Conservation (phyloP, 2,329 filamentous ascomycete species). For the Aspergillus brunneoviolaceus region DNA sequence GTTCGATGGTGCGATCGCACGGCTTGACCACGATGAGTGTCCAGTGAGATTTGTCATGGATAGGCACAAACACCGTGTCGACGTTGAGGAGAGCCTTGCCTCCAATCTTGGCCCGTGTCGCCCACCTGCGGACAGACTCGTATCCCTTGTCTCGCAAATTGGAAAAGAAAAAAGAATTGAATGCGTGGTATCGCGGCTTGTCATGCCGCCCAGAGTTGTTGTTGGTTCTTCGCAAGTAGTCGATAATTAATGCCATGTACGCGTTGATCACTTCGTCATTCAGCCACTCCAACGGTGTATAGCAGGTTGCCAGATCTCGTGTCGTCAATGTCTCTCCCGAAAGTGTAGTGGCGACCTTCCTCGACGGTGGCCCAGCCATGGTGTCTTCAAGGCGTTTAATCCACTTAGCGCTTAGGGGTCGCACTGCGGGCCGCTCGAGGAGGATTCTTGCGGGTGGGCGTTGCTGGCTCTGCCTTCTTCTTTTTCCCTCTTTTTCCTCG, state of each 20-base stretch:
- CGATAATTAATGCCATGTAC: constrained; percentile 44
- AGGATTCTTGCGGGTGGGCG: constrained; percentile 18
- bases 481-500: constrained; percentile 16
- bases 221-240: constrained; percentile 36
- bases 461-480: neutral
- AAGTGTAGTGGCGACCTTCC: constrained; percentile 32
- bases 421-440: constrained; percentile 34
- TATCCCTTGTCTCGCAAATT: constrained; percentile 44
- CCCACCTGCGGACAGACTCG: constrained; percentile 44
- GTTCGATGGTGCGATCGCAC: constrained; percentile 43
- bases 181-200: constrained; percentile 43
- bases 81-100: constrained; percentile 45
- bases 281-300: constrained; percentile 40
- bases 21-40: constrained; percentile 50
- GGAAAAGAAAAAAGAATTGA: constrained; percentile 47
- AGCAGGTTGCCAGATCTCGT: constrained; percentile 39
- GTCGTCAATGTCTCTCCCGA: constrained; percentile 38
- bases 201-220: constrained; percentile 37
- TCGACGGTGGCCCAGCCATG: constrained; percentile 25
- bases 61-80: constrained; percentile 49
- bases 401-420: constrained; percentile 39
- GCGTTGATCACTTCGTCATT: constrained; percentile 50
- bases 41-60: constrained; percentile 50
- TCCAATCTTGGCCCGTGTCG: constrained; percentile 48
- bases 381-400: constrained; percentile 32